These are phyloP conservation scores for Entomortierella lignicola DNA, from an alignment of 192 early-diverging fungal genomes.

Conservation along the genomic window DNA sequence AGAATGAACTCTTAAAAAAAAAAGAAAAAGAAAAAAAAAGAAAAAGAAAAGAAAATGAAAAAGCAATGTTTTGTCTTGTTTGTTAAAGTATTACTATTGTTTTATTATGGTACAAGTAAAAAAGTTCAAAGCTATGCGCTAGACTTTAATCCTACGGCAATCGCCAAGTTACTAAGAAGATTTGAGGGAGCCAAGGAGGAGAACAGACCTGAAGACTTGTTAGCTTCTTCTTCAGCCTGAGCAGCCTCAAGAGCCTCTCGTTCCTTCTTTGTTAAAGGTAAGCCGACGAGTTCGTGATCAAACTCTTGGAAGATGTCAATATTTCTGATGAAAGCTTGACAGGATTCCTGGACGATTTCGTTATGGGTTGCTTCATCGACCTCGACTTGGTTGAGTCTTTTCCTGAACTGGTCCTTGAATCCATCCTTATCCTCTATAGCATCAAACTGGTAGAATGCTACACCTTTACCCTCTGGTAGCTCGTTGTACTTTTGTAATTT, in stretches of 20 bases:
- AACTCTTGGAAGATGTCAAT: conserved; percentile 55
- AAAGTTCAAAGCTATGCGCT: conserved; percentile 11
- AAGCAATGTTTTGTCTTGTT: not conserved
- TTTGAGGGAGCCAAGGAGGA: conserved; percentile 29
- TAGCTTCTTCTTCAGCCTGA: conserved; percentile 10
- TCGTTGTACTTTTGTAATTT: conserved; percentile 61
- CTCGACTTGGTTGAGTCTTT: conserved; percentile 58
- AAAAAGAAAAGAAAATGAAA: no score
- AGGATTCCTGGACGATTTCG: conserved; percentile 40
- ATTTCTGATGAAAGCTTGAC: conserved; percentile 41
- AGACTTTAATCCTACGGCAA: conserved; percentile 40
- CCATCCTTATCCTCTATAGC: conserved; percentile 57
- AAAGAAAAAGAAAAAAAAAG: not conserved
- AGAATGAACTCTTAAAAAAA: no score
- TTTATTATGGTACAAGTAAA: not conserved
- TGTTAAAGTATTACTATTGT: not conserved
- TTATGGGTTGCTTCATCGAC: conserved; percentile 50
- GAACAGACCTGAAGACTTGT: conserved; percentile 8
- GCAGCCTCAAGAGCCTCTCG: conserved; percentile 30
- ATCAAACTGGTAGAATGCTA: conserved; percentile 65
- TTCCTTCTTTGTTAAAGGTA: conserved; percentile 42
- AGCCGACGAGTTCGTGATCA: conserved; percentile 41
- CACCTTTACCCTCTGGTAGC: conserved; percentile 55
- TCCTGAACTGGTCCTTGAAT: conserved; percentile 64
- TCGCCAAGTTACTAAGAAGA: conserved; percentile 27